A percentile compares a stretch with the other conserved stretches of the same genome.
These are phyloP conservation scores for Wallemia hederae DNA, from an alignment of 1,284 basidiomycete genomes.

Conservation along the genomic window DNA sequence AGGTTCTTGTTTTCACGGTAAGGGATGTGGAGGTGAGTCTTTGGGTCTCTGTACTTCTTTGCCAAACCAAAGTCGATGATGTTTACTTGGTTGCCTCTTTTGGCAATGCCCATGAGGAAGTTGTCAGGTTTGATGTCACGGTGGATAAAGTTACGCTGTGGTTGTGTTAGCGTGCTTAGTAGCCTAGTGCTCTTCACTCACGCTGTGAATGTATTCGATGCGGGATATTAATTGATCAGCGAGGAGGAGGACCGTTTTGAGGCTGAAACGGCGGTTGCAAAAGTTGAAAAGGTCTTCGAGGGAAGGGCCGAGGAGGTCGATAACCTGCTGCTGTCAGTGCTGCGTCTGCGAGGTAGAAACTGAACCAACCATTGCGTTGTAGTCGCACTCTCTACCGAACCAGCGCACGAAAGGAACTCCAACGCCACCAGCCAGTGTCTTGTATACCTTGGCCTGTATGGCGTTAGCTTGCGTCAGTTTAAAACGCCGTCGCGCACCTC, in stretches of 20 bases:
- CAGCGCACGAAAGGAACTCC: slow-evolving; percentile 94
- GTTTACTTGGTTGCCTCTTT: slow-evolving; percentile 97
- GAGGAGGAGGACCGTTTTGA: slow-evolving; percentile 88
- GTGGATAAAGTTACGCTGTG: slow-evolving; percentile 86
- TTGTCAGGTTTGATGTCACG: slow-evolving; percentile 51
- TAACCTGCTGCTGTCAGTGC: too few relatives aligned
- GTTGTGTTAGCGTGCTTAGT: not conserved
- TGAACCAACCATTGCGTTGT: slow-evolving; percentile 63
- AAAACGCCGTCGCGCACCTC: slow-evolving; percentile 63
- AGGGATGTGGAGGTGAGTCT: slow-evolving; percentile 96
- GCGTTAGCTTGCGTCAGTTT: slow-evolving; percentile 80
- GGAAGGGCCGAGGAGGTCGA: slow-evolving; percentile 87
- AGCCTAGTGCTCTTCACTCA: not conserved
- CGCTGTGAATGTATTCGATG: slow-evolving; percentile 85
- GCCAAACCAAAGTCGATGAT: slow-evolving; percentile 98
- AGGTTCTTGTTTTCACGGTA: slow-evolving; percentile 99
- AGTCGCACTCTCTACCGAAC: slow-evolving; percentile 98
- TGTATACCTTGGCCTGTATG: slow-evolving; percentile 90
- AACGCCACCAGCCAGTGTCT: slow-evolving; percentile 89
- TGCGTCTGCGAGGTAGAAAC: too few relatives aligned
- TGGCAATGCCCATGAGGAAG: slow-evolving; percentile 98
- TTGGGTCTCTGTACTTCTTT: slow-evolving; percentile 97
- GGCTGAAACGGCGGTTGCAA: slow-evolving; percentile 89
- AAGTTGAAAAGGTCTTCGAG: slow-evolving; percentile 99
- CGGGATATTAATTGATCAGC: slow-evolving; percentile 96